A percentile compares a stretch with the other conserved stretches of the same genome.
Conservation (phyloP, 768 basidiomycete species). For the Amanita rubescens region DNA sequence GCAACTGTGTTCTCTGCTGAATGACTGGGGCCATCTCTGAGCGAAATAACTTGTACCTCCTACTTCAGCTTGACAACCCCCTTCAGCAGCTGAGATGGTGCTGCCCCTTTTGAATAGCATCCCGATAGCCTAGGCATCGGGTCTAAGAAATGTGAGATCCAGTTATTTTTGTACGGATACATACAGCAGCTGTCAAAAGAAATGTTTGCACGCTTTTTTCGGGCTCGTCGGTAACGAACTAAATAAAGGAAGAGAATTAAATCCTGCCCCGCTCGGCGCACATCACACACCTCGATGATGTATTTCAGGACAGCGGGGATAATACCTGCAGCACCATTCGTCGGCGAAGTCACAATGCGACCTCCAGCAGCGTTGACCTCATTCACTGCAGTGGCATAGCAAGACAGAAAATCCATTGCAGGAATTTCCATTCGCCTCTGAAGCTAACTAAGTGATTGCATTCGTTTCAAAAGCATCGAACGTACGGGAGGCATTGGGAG, state of each 20-base stretch:
- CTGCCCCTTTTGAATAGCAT: constrained; percentile 98
- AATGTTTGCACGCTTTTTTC: constrained; percentile 87
- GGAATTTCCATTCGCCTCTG: constrained; percentile 85
- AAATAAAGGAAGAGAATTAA: constrained; percentile 5
- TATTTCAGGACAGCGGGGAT: constrained; percentile 92
- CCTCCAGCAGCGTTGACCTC: constrained; percentile 93
- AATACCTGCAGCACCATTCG: constrained; percentile 90
- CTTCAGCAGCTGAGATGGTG: constrained; percentile 94
- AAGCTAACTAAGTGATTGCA: not conserved
- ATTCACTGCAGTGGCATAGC: constrained; percentile 92
- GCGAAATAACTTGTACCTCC: constrained; percentile 47
- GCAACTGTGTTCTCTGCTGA: constrained; percentile 47
- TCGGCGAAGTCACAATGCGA: constrained; percentile 90
- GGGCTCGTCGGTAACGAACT: constrained; percentile 88
- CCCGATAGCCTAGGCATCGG: constrained; percentile 59
- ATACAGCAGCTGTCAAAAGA: constrained; percentile 78
- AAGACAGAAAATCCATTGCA: constrained; percentile 88
- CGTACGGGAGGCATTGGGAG: constrained; percentile 78
- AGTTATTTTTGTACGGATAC: constrained; percentile 16
- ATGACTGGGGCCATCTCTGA: not conserved
- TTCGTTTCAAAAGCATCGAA: constrained; percentile 4
- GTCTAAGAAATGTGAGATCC: not conserved
- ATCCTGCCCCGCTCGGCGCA: not conserved
- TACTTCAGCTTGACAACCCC: constrained; percentile 92
- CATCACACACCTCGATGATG: constrained; percentile 58